phyloP scores from a whole-genome alignment of 495 filamentous ascomycete genomes.

The Hyaloscypha variabilis region DNA sequence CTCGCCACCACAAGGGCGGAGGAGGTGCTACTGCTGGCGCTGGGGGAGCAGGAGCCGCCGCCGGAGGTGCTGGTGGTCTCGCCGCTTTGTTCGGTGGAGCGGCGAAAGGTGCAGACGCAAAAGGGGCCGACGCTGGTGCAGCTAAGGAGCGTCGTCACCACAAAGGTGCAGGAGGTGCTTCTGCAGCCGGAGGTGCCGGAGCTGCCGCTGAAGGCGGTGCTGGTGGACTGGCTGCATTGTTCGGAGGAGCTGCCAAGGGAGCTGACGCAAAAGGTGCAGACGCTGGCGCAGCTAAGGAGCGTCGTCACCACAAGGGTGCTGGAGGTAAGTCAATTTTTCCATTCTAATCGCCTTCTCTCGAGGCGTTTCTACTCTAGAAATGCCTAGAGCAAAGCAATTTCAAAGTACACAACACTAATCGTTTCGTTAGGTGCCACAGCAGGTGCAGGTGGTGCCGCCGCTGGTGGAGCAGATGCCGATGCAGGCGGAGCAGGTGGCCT shows the following conservation, averaged over 20 bases:
- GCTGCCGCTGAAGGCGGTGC: slow-evolving; percentile 7
- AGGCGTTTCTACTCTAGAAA: too few relatives aligned
- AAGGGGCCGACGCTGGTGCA: background rate
- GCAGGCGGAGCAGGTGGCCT: slow-evolving; percentile 1
- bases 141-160: too few relatives aligned
- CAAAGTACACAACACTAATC: too few relatives aligned
- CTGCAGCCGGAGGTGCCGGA: slow-evolving; percentile 3
- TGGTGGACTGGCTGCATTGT: slow-evolving; percentile 12
- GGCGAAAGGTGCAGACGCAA: background rate
- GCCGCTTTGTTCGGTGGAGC: background rate
- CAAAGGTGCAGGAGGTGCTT: background rate
- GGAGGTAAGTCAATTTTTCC: too few relatives aligned
- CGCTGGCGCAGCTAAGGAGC: slow-evolving; percentile 5
- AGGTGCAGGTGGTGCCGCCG: background rate
- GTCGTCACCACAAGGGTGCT: background rate
- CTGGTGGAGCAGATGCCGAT: background rate
- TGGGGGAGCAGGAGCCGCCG: background rate
- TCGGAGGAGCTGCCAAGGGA: slow-evolving; percentile 5
- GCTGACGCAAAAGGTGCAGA: too few relatives aligned
- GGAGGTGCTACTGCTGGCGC: slow-evolving; percentile 6
- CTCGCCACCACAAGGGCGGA: slow-evolving; percentile 13
- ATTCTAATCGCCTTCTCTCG: too few relatives aligned
- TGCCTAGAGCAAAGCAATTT: too few relatives aligned
- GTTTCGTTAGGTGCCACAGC: too few relatives aligned
- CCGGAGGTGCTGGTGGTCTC: background rate